A percentile compares a stretch with the other conserved stretches of the same genome.
Evolutionary conservation across 2,329 filamentous ascomycete genomes (phyloP).

Genomic region (Alternaria panax): DNA sequence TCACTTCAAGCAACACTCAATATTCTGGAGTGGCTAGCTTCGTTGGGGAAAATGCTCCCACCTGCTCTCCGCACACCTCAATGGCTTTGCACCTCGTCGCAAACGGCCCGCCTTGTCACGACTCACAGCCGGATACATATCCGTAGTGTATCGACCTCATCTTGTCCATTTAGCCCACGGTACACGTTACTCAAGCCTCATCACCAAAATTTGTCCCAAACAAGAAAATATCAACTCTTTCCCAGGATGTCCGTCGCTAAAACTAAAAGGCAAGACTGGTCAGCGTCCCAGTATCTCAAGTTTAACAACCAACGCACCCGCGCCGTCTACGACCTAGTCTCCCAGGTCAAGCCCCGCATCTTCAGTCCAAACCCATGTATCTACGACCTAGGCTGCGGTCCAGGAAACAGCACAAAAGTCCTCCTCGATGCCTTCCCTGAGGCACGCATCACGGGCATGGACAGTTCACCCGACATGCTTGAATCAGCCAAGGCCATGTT

Average conservation of each 20-base stretch:
- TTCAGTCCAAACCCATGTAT: constrained; percentile 49
- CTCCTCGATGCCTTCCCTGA: constrained; percentile 58
- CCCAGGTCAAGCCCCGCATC: constrained; percentile 53
- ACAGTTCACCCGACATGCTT: constrained; percentile 65
- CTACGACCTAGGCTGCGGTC: constrained; percentile 67
- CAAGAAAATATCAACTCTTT: background rate
- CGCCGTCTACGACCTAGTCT: constrained; percentile 61
- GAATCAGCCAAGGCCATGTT: constrained; percentile 52
- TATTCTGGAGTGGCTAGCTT: background rate
- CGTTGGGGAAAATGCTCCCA: background rate
- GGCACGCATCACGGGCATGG: constrained; percentile 60
- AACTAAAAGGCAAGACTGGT: constrained; percentile 56
- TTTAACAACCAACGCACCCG: constrained; percentile 63
- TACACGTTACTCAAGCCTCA: background rate
- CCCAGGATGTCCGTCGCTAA: background rate
- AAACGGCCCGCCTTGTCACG: background rate
- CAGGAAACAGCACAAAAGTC: constrained; percentile 64
- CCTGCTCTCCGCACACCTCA: background rate
- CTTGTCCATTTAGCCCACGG: background rate
- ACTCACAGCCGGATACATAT: background rate
- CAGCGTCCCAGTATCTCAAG: constrained; percentile 64
- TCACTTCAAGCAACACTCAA: background rate
- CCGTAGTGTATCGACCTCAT: background rate
- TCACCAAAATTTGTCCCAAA: background rate
- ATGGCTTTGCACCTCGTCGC: background rate